These are phyloP conservation scores for Globisporangium irregulare DNA, from an alignment of 352 stramenopile species.

Conservation along the genomic window DNA sequence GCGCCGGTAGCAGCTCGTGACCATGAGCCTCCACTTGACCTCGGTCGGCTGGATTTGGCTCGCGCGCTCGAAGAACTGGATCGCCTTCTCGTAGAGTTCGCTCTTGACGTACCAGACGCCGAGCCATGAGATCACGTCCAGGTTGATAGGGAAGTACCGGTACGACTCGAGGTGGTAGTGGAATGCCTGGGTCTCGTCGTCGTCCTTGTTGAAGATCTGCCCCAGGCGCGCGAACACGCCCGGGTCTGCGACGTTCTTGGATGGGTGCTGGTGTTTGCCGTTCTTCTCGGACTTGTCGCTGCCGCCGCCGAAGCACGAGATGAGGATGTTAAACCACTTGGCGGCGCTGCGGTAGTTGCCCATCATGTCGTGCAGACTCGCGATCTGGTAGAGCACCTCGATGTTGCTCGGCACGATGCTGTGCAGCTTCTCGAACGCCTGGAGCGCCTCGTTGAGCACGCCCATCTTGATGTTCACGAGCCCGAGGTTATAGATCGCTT, in stretches of 20 bases:
- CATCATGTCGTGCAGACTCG: slow-evolving; percentile 92
- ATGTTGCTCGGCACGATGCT: slow-evolving; percentile 91
- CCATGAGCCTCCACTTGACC: slow-evolving; percentile 97
- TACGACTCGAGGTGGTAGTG: slow-evolving; percentile 96
- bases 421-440: slow-evolving; percentile 97
- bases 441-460: slow-evolving; percentile 87
- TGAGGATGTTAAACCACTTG: slow-evolving; percentile 95
- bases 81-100: slow-evolving; percentile 96
- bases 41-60: slow-evolving; percentile 93
- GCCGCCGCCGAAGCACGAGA: slow-evolving; percentile 88
- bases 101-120: slow-evolving; percentile 97
- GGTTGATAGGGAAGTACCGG: slow-evolving; percentile 93
- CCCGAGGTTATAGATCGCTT: slow-evolving; percentile 97
- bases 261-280: slow-evolving; percentile 22
- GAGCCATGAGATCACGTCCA: slow-evolving; percentile 96
- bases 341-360: slow-evolving; percentile 82
- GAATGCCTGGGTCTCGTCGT: slow-evolving; percentile 93
- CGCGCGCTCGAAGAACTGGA: slow-evolving; percentile 95
- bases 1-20: slow-evolving; percentile 94
- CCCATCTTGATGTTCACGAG: slow-evolving; percentile 88
- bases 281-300: slow-evolving; percentile 59
- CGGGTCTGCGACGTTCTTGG: slow-evolving; percentile 72
- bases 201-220: slow-evolving; percentile 93
- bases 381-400: slow-evolving; percentile 95
- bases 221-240: slow-evolving; percentile 87